Percentiles rank a stretch among this genome's conserved stretches.
Conservation (phyloP, 768 basidiomycete genomes). For the Hirschioporus abietinus region DNA sequence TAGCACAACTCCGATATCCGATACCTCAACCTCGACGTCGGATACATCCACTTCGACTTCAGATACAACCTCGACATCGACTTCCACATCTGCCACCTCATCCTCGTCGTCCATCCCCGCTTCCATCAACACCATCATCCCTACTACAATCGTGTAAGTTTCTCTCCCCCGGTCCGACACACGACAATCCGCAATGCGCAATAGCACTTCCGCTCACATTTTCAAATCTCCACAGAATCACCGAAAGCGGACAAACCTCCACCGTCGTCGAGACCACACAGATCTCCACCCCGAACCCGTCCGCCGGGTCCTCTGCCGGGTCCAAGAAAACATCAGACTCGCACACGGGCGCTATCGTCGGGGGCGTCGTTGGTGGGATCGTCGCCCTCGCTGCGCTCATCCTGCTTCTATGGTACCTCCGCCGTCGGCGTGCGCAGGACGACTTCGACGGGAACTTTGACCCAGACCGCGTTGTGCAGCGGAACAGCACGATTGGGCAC, state of each 20-base stretch:
- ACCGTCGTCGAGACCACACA: background rate
- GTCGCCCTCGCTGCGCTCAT: conserved; percentile 24
- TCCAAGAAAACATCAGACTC: conserved; percentile 9
- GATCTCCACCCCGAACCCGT: conserved; percentile 3
- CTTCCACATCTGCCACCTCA: background rate
- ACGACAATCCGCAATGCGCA: background rate
- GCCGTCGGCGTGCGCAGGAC: conserved; percentile 22
- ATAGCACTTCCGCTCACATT: background rate
- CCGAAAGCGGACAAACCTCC: background rate
- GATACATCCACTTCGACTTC: background rate
- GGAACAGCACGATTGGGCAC: conserved; percentile 6
- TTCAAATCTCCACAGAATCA: background rate
- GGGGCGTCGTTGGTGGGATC: conserved; percentile 46
- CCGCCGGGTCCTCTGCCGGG: background rate
- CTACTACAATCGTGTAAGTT: conserved; percentile 3
- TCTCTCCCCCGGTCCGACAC: background rate
- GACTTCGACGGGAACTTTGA: conserved; percentile 50
- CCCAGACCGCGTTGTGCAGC: conserved; percentile 36
- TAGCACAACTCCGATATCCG: background rate
- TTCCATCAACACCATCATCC: conserved; percentile 1
- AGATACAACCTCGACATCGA: background rate
- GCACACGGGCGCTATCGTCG: conserved; percentile 42
- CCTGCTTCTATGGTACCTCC: conserved; percentile 23
- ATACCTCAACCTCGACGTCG: background rate
- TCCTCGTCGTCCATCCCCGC: background rate